Base-by-base conservation (phyloP, 371 early-diverging fungal species). In the Syncephalis plumigaleata region DNA sequence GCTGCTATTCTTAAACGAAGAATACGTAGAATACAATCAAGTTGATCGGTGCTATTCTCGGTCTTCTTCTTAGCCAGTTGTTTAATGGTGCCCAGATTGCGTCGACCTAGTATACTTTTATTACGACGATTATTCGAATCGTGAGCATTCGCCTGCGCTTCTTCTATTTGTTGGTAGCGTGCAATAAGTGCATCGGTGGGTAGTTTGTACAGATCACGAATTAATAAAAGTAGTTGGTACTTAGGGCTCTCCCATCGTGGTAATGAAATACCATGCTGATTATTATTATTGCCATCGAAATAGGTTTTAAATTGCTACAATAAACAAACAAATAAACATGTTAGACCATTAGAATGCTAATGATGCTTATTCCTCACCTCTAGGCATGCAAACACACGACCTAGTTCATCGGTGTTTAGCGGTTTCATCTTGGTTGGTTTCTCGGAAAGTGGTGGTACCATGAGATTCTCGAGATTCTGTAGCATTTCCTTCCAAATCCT, bases 401-500 rank as follows among this genome's bases (percentile, higher is more conserved):
- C 75, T 46, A 78, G 58, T 44, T 83, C 81, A 27, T 69, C 64
- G 49, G 78, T 77, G 26, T 75, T 75, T 54, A 85, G 56, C 9
- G 80, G 70, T 48, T 75, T 73, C 31, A 31, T 31, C 4, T 31
- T 31, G 31, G 31, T 31, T 27, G 64, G 60, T 21, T 64, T 61
- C 23, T 60, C 90, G 51, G 71, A 85, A 27, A 88, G 71, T 0
- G 87, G 87, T 1, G 93, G 91, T 39, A 92, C 60, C 43, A 91
- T 55, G 0, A 83, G 59, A 36, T 64, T 62, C 59, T 90, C 88
- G 37, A 89, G 54, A 0, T 77, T 61, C 11, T 65, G 50, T n/a
- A 91, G 59, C 8, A 78, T 74, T 46, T 90, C 92, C 53, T 76
- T 75, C 95, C 95, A 94, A 9, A 86, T 73, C 49, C 71, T 73